Evolutionary conservation across 129 eudicot genomes (phyloP).

Genomic region (Smallanthus sonchifolius): DNA sequence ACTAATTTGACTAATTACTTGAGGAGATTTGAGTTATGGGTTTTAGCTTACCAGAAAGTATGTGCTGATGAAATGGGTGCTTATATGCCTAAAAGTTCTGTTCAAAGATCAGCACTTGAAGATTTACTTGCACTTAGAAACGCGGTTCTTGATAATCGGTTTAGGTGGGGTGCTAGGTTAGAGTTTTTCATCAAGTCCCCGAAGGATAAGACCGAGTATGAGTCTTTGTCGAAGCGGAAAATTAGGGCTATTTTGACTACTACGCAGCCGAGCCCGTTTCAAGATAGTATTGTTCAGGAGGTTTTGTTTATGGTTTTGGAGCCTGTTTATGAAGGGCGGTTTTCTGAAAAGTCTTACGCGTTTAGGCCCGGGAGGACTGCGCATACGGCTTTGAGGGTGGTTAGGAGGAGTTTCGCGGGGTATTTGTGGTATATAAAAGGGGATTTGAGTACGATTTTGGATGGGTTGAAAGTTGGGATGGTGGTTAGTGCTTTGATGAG

Average conservation of each 20-base stretch:
- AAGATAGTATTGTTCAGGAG: slow-evolving; percentile 90
- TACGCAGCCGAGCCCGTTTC: slow-evolving; percentile 65
- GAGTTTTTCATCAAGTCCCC: slow-evolving; percentile 70
- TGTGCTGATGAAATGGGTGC: slow-evolving; percentile 82
- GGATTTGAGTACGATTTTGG: slow-evolving; percentile 75
- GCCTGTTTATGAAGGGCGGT: slow-evolving; percentile 82
- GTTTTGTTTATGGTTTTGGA: slow-evolving; percentile 88
- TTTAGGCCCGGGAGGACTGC: slow-evolving; percentile 92
- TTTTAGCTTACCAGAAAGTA: slow-evolving; percentile 77
- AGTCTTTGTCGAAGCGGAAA: slow-evolving; percentile 62
- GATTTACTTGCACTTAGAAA: slow-evolving; percentile 70
- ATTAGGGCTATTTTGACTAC: slow-evolving; percentile 70
- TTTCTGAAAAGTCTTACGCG: slow-evolving; percentile 80
- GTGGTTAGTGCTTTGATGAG: slow-evolving; percentile 65
- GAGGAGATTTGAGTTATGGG: slow-evolving; percentile 83
- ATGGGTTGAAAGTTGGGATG: slow-evolving; percentile 64
- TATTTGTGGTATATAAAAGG: slow-evolving; percentile 95
- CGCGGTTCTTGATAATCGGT: slow-evolving; percentile 69
- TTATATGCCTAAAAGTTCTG: slow-evolving; percentile 67
- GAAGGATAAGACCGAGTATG: slow-evolving; percentile 60
- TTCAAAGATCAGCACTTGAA: slow-evolving; percentile 58
- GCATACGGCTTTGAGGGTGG: slow-evolving; percentile 81
- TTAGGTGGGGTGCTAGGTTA: slow-evolving; percentile 72
- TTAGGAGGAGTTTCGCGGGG: slow-evolving; percentile 96
- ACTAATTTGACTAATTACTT: slow-evolving; percentile 54